phyloP scores from a whole-genome alignment of 345 rosid species.

The Streptanthus diversifolius region DNA sequence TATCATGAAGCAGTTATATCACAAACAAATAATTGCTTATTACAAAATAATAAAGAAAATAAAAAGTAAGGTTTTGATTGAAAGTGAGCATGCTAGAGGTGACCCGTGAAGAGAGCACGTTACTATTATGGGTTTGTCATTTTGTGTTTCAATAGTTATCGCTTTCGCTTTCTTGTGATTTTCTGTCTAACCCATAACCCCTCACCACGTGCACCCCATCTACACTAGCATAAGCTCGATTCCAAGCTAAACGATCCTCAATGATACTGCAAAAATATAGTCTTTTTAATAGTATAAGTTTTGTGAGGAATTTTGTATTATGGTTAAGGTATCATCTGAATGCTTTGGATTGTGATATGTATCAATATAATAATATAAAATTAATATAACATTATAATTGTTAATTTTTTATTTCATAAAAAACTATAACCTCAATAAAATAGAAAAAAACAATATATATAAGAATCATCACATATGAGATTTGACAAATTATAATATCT shows the following conservation, averaged over 20 bases:
- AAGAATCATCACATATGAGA: too few species aligned
- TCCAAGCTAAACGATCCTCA: background rate
- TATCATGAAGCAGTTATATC: background rate
- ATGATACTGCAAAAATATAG: background rate
- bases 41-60: background rate
- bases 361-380: background rate
- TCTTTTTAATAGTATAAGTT: background rate
- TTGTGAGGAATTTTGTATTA: background rate
- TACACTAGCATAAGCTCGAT: background rate
- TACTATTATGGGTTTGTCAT: constrained; percentile 26
- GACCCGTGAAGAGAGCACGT: constrained; percentile 38
- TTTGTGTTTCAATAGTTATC: constrained; percentile 21
- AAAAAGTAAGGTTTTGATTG: constrained; percentile 17
- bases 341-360: background rate
- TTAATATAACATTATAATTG: background rate
- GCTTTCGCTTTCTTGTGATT: constrained; percentile 36
- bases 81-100: constrained; percentile 20
- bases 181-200: constrained; percentile 23
- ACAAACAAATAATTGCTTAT: background rate
- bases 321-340: too few species aligned
- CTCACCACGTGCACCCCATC: constrained; percentile 32
- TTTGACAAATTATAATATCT: too few species aligned
- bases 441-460: too few species aligned
- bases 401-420: background rate
- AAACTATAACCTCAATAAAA: too few species aligned